Percentiles rank a stretch among this genome's conserved stretches.
phyloP scores from a whole-genome alignment of 306 rosid species.

The Canavalia ensiformis region DNA sequence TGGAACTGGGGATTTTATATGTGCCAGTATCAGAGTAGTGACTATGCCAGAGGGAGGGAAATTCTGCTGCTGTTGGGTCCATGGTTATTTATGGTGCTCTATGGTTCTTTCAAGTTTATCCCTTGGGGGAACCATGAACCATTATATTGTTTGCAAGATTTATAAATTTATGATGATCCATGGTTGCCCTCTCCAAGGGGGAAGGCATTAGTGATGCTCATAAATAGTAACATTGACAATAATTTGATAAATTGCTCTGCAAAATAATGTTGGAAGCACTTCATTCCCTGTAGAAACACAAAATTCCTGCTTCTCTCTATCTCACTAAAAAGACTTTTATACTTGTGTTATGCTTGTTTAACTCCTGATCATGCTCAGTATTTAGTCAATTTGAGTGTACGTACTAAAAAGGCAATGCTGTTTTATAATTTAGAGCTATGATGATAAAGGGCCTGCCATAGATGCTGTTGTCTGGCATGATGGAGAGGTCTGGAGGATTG shows the following conservation, averaged over 20 bases:
- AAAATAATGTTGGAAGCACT: conserved; percentile 9
- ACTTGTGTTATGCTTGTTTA: conserved; percentile 36
- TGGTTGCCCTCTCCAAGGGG: background rate
- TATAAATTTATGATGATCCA: background rate
- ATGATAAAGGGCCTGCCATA: conserved; percentile 91
- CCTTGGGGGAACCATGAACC: too few relatives aligned
- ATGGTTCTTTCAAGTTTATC: too few relatives aligned
- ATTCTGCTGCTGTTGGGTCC: too few relatives aligned
- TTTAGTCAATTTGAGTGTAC: conserved; percentile 28
- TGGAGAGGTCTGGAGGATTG: conserved; percentile 97
- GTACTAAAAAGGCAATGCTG: conserved; percentile 41
- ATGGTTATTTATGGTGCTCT: too few relatives aligned
- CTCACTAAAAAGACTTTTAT: background rate
- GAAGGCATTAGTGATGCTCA: conserved; percentile 10
- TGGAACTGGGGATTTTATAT: background rate
- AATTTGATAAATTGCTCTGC: conserved; percentile 3
- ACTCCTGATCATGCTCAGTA: background rate
- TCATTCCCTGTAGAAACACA: background rate
- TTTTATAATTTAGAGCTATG: conserved; percentile 70
- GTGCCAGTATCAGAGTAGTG: background rate
- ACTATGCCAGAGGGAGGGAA: background rate
- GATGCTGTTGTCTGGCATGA: conserved; percentile 98
- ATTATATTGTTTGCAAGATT: too few relatives aligned
- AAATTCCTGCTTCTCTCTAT: background rate
- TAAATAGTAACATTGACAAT: background rate